These are phyloP conservation scores for Schizonepeta tenuifolia DNA, from an alignment of 257 asterid genomes.

Conservation along the genomic window DNA sequence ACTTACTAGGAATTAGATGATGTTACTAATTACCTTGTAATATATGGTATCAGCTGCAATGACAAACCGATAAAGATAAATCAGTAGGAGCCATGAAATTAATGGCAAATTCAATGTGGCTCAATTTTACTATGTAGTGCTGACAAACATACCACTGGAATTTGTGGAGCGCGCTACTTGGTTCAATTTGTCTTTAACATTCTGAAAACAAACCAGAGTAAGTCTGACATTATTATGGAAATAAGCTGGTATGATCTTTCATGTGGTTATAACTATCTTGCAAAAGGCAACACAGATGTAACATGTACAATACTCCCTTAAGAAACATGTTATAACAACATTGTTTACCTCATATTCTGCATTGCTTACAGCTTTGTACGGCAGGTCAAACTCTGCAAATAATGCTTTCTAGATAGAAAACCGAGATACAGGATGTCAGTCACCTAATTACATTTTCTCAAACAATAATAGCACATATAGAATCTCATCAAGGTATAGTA, in stretches of 20 bases:
- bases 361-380: slow-evolving; percentile 73
- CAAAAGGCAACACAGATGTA: slow-evolving; percentile 7
- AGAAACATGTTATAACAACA: slow-evolving; percentile 17
- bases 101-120: not conserved
- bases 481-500: slow-evolving; percentile 18
- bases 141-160: slow-evolving; percentile 51
- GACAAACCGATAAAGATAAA: slow-evolving; percentile 21
- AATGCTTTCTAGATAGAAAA: slow-evolving; percentile 60
- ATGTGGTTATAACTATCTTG: slow-evolving; percentile 2
- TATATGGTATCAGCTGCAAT: slow-evolving; percentile 74
- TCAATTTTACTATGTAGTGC: slow-evolving; percentile 12
- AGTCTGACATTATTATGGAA: slow-evolving; percentile 4
- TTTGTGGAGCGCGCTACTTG: slow-evolving; percentile 67
- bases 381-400: slow-evolving; percentile 77
- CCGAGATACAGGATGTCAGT: slow-evolving; percentile 32
- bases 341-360: slow-evolving; percentile 82
- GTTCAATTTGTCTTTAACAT: slow-evolving; percentile 73
- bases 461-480: slow-evolving; percentile 19
- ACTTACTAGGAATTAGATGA: slow-evolving; percentile 28
- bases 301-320: slow-evolving; percentile 5
- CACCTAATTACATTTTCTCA: slow-evolving; percentile 23
- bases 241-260: slow-evolving; percentile 9
- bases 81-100: slow-evolving; percentile 25
- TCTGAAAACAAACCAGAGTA: slow-evolving; percentile 51
- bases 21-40: slow-evolving; percentile 68